phyloP scores from a whole-genome alignment of 306 rosid genomes.

The Datisca glomerata region DNA sequence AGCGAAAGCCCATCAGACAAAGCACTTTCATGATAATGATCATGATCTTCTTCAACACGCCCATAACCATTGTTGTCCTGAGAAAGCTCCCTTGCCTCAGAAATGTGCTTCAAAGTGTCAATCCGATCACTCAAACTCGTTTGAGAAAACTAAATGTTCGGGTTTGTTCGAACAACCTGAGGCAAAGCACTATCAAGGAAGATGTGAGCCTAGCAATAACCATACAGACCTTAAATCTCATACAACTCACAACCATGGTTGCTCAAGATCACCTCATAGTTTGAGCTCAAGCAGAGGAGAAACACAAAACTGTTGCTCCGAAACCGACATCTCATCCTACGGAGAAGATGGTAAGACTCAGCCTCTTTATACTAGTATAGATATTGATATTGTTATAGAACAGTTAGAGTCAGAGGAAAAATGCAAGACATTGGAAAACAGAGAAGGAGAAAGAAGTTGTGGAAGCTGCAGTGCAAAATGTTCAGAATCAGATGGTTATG shows the following conservation, averaged over 20 bases:
- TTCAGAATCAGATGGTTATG: not conserved
- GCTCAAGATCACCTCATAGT: constrained; percentile 5
- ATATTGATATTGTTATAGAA: constrained; percentile 8
- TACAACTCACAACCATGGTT: constrained; percentile 11
- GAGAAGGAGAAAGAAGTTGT: constrained; percentile 19
- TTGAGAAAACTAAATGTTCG: no score
- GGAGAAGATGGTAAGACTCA: no score
- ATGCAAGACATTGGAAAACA: constrained; percentile 6
- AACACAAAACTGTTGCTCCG: not conserved
- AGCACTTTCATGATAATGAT: not conserved
- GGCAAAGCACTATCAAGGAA: constrained; percentile 27
- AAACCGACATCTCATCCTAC: no score
- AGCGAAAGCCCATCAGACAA: no score
- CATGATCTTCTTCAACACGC: constrained; percentile 3
- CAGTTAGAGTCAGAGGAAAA: constrained; percentile 8
- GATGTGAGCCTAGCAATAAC: constrained; percentile 12
- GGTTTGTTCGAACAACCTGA: no score
- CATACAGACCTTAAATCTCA: constrained; percentile 22
- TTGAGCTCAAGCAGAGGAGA: not conserved
- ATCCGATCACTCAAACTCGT: not conserved
- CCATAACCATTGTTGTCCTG: not conserved
- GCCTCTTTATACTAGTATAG: constrained; percentile 17
- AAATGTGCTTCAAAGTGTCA: constrained; percentile 7
- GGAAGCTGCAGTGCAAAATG: constrained; percentile 14
- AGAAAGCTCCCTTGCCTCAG: not conserved